A percentile compares a stretch with the other conserved stretches of the same genome.
These are phyloP conservation scores for Calonectria crousiana DNA, from an alignment of 2,329 filamentous ascomycete genomes.

Conservation along the genomic window DNA sequence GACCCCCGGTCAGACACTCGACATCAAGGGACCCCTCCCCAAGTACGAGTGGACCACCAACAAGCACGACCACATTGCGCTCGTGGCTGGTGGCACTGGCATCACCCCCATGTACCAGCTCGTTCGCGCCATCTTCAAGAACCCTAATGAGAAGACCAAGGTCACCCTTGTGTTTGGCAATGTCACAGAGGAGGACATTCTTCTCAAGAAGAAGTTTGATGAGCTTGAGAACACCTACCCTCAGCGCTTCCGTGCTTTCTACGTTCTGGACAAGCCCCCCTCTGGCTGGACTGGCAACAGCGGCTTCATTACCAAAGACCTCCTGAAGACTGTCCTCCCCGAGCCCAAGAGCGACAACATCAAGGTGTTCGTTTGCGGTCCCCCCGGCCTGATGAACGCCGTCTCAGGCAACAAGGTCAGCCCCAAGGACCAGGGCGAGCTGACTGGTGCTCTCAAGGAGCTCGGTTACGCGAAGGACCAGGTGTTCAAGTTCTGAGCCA, in stretches of 20 bases:
- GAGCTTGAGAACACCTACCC: conserved; percentile 95
- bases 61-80: conserved; percentile 90
- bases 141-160: conserved; percentile 97
- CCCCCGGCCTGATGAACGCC: conserved; percentile 92
- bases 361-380: conserved; percentile 97
- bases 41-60: conserved; percentile 93
- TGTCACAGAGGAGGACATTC: conserved; percentile 88
- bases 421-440: conserved; percentile 93
- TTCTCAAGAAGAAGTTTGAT: conserved; percentile 87
- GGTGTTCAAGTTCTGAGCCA: conserved; percentile 88
- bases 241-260: conserved; percentile 94
- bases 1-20: conserved; percentile 83
- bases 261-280: conserved; percentile 88
- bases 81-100: conserved; percentile 94
- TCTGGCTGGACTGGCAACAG: conserved; percentile 81
- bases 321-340: conserved; percentile 94
- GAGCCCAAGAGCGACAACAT: conserved; percentile 92
- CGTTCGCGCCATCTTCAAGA: conserved; percentile 90
- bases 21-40: conserved; percentile 94
- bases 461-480: conserved; percentile 79
- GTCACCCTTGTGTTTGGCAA: conserved; percentile 97
- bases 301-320: conserved; percentile 89
- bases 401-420: conserved; percentile 91
- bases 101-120: conserved; percentile 99
- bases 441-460: conserved; percentile 84